Evolutionary conservation across 1,284 basidiomycete genomes (phyloP).

Genomic region (Malassezia restricta): DNA sequence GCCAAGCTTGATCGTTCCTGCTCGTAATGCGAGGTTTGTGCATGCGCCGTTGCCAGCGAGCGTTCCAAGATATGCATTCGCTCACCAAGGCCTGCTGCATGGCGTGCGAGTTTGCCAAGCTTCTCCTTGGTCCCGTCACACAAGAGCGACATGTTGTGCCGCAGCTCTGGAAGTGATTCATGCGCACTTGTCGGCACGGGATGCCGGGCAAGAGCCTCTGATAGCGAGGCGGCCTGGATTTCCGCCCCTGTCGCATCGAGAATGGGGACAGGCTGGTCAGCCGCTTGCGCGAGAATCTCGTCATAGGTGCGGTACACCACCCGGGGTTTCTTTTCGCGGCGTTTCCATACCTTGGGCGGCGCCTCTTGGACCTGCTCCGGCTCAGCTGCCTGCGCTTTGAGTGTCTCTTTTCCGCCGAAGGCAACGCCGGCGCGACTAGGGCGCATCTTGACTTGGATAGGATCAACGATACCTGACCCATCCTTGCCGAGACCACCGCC

Average conservation of each 20-base stretch:
- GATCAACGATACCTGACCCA: constrained; percentile 40
- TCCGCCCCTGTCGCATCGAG: constrained; percentile 33
- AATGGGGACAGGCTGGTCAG: constrained; percentile 20
- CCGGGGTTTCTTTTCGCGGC: constrained; percentile 14
- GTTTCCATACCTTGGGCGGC: constrained; percentile 28
- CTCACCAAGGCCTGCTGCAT: constrained; percentile 71
- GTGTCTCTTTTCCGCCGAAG: constrained; percentile 35
- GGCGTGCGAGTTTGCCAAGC: constrained; percentile 72
- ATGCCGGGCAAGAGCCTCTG: constrained; percentile 44
- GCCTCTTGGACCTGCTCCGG: neutral
- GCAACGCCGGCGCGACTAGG: constrained; percentile 42
- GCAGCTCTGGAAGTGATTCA: constrained; percentile 60
- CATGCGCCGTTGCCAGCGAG: constrained; percentile 55
- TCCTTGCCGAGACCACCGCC: constrained; percentile 41
- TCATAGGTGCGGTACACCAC: constrained; percentile 43
- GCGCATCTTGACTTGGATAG: constrained; percentile 41
- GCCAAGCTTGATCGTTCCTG: constrained; percentile 26
- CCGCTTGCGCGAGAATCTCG: constrained; percentile 36
- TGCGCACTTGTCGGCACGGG: constrained; percentile 53
- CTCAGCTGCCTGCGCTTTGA: too few species aligned
- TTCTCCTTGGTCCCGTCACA: constrained; percentile 67
- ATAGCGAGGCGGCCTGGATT: constrained; percentile 27
- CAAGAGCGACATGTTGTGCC: constrained; percentile 83
- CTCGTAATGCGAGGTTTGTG: constrained; percentile 56
- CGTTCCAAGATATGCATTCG: constrained; percentile 58